Evolutionary conservation across 2,329 filamentous ascomycete species (phyloP).

Genomic region (Drechslera avenae): DNA sequence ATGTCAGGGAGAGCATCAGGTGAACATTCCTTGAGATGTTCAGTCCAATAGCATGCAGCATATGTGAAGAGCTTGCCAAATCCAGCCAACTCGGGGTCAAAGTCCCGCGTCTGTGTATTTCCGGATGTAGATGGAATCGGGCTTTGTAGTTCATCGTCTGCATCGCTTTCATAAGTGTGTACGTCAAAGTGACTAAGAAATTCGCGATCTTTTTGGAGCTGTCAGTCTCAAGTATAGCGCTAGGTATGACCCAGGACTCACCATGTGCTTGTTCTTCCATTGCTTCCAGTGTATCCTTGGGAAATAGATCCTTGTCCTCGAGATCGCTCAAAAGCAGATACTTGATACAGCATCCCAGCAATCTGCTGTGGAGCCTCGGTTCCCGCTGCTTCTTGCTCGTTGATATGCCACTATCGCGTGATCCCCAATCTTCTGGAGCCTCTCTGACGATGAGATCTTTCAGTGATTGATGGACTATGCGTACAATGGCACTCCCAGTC

Average conservation of each 20-base stretch:
- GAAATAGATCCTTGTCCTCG: neutral
- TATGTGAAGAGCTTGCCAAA: neutral
- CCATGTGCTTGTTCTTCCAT: neutral
- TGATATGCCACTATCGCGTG: neutral
- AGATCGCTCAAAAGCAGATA: neutral
- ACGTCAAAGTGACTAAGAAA: no score
- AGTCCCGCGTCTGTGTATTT: neutral
- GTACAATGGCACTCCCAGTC: neutral
- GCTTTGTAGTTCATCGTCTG: no score
- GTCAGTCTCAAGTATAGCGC: neutral
- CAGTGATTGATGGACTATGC: neutral
- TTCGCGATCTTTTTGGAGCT: no score
- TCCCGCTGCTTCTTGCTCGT: neutral
- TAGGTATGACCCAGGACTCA: neutral
- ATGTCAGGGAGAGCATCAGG: neutral
- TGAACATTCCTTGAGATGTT: neutral
- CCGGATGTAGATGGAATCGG: neutral
- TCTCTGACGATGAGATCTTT: neutral
- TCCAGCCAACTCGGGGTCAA: neutral
- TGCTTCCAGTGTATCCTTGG: neutral
- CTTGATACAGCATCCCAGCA: neutral
- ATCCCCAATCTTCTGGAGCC: neutral
- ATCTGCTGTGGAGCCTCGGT: neutral
- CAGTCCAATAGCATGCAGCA: neutral
- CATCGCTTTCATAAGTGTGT: no score